Evolutionary conservation across 495 filamentous ascomycete genomes (phyloP), one percentile per base, ranked within the genome.

Genomic region (Talaromyces proteolyticus): DNA sequence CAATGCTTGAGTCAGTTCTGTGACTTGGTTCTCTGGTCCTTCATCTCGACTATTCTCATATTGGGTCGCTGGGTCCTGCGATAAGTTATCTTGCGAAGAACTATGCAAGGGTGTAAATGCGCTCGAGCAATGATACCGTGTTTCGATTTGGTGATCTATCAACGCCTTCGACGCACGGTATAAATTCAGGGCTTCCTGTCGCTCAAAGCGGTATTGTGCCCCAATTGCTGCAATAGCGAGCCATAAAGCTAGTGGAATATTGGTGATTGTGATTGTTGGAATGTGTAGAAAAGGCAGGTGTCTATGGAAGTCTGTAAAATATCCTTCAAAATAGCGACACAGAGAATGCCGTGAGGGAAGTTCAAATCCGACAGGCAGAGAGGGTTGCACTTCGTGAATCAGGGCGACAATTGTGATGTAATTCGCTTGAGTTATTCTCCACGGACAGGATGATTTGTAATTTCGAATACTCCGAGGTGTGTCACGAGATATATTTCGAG

Each of bases 141-240:
- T 5, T 12, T 29, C 26, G 26, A 29, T 29, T 29, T 29, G 26
- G 26, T 26, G n/a, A n/a, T 48, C 44, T 26, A 48, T 12, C 14
- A 53, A 14, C 12, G 22, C 40, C 12, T 41, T 37, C 7, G 37
- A 17, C 6, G 38, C 44, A 17, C 18, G 18, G 16, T 53, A 53
- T 6, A 53, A 16, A 5, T 47, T 19, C 17, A 47, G 42, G 8
- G 21, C 44, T 12, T 26, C 29, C 0, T 2, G 12, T 10, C 48
- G 16, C 42, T 53, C 51, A 19, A 53, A 53, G 7, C 51, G 44
- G 23, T 53, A 53, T 25, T 47, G 42, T 2, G 51, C 51, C 11
- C 51, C 51, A 14, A 41, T 12, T 2, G 51, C 51, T 12, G 51
- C 20, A 23, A 53, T 23, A 1, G 51, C 22, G 7, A 53, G 38